Evolutionary conservation across 2,329 filamentous ascomycete species (phyloP), one percentile per base, ranked within the genome.

Genomic region (Claviceps citrina): DNA sequence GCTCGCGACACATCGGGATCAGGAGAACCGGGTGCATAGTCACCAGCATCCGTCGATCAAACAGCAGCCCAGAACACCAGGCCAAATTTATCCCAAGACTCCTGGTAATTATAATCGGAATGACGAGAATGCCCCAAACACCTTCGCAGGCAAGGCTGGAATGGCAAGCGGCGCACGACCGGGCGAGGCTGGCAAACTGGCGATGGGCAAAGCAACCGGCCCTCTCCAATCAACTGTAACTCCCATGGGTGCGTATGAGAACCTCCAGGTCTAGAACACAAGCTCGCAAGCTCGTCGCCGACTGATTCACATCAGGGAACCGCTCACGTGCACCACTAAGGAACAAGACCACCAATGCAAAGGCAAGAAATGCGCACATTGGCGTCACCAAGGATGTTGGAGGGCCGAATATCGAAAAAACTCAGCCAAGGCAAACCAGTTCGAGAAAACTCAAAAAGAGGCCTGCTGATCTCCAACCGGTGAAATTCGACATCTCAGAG

Each of bases 271-370:
- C 25, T 15, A 4, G 9, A 22, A 25, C 39, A 6, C n/a, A 31
- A 27, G 5, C 15, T 12, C 13, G n/a, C n/a, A 38, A 15, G 9
- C 16, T 34, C 24, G 37, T 32, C 5, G 27, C 46, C 49, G 34
- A 52, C 30, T 36, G 32, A 20, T 32, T 20, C 2, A 35, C 15
- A 38, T 36, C 35, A 59, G 59, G 50, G 10, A 52, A 53, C 22
- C 76, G 77, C 43, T 78, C 68, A 44, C 78, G 89, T 52, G 86
- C 87, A 28, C 83, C 85, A 10, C 66, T 98, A 36, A 89, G 89
- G 26, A 81, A 84, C 68, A 98, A 98, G 62, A 96, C 89, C 1
- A 96, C 91, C 39, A 98, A 98, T 59, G 85, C 84, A 40, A 96
- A 93, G 66, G 73, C 79, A 44, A 75, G 68, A 54, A 70, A 68